These are phyloP conservation scores for Wilcoxina mikolae DNA, from an alignment of 495 filamentous ascomycete species.

Conservation along the genomic window DNA sequence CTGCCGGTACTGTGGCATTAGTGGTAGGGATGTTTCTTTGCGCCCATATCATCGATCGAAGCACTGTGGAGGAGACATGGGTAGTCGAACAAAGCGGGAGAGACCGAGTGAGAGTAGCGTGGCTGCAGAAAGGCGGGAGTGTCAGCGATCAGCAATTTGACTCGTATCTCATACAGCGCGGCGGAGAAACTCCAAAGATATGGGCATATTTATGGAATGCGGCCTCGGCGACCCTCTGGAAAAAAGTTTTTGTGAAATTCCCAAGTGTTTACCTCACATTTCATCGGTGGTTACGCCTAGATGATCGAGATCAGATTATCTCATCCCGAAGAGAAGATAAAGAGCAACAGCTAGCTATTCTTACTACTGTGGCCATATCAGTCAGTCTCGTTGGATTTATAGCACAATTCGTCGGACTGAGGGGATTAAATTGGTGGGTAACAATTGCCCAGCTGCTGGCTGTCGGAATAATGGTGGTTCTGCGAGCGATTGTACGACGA, in stretches of 20 bases:
- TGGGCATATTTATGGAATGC: no score
- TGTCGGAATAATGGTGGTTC: slow-evolving; percentile 8
- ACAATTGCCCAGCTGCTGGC: slow-evolving; percentile 12
- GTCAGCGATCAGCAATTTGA: slow-evolving; percentile 27
- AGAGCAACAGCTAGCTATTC: not conserved
- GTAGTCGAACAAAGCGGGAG: slow-evolving; percentile 7
- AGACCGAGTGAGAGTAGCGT: slow-evolving; percentile 16
- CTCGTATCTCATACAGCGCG: slow-evolving; percentile 18
- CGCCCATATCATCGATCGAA: slow-evolving; percentile 27
- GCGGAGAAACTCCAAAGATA: not conserved
- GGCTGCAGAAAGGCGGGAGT: slow-evolving; percentile 22
- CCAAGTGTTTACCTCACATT: not conserved
- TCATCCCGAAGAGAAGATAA: not conserved
- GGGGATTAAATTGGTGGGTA: slow-evolving; percentile 34
- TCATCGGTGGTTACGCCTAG: not conserved
- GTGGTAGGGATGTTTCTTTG: slow-evolving; percentile 26
- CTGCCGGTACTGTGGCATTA: slow-evolving; percentile 24
- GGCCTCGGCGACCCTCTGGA: no score
- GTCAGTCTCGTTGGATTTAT: slow-evolving; percentile 31
- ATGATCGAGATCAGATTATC: not conserved
- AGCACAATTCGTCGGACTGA: slow-evolving; percentile 37
- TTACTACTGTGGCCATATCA: not conserved
- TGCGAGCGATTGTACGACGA: slow-evolving; percentile 9
- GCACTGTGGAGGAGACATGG: slow-evolving; percentile 23
- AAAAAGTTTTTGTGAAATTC: no score